A percentile compares a stretch with the other conserved stretches of the same genome.
Conservation (phyloP, 495 filamentous ascomycete species). For the Chaetomium fimeti region DNA sequence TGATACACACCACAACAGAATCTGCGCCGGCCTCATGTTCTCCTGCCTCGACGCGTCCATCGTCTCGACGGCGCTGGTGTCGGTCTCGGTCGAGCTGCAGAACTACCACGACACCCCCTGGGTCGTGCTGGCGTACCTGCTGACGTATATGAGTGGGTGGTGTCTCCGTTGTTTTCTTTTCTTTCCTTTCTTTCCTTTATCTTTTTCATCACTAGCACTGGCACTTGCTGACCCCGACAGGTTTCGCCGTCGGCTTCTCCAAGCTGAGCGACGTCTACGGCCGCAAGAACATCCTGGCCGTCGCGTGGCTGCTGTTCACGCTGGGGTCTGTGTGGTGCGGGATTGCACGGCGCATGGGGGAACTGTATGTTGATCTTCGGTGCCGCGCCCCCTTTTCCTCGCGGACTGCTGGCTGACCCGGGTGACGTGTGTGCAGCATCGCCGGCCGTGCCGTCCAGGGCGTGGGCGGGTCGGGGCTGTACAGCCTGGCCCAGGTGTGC, state of each 20-base stretch:
- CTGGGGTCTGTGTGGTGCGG: constrained; percentile 59
- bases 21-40: constrained; percentile 57
- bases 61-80: constrained; percentile 60
- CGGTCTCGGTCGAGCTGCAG: constrained; percentile 55
- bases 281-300: constrained; percentile 48
- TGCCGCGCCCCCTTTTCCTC: background rate
- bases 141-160: constrained; percentile 59
- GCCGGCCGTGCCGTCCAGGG: constrained; percentile 61
- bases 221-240: constrained; percentile 26
- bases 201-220: background rate
- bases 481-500: constrained; percentile 55
- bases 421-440: constrained; percentile 42
- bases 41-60: constrained; percentile 63
- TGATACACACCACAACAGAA: constrained; percentile 34
- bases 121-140: constrained; percentile 59
- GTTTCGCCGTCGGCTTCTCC: constrained; percentile 58
- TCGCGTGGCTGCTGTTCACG: constrained; percentile 53
- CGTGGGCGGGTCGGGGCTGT: constrained; percentile 59
- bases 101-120: constrained; percentile 56
- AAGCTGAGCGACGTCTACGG: constrained; percentile 62
- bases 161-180: background rate
- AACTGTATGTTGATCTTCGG: constrained; percentile 47
- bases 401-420: no score
- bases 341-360: constrained; percentile 48
- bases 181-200: background rate